Conservation (phyloP, 2,329 filamentous ascomycete species). For the Didymella arachidicola region DNA sequence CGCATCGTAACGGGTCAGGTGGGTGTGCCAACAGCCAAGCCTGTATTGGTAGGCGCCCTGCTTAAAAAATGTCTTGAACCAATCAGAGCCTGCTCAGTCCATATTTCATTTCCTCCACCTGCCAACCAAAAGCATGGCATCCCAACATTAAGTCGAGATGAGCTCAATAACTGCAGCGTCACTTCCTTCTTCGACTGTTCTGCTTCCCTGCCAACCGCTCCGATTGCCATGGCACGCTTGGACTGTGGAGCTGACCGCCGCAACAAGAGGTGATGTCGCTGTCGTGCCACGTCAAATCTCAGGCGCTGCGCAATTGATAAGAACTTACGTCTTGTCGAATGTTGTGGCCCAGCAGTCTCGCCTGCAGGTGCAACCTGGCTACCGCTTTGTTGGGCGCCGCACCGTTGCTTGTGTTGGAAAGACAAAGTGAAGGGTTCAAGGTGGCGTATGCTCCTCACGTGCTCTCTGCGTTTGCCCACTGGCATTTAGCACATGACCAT, state of each 20-base stretch:
- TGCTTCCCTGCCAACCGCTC: conserved; percentile 24
- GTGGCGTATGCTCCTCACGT: conserved; percentile 5
- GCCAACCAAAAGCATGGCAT: conserved; percentile 32
- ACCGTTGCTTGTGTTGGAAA: conserved; percentile 11
- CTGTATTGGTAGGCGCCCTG: conserved; percentile 30
- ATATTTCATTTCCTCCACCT: conserved; percentile 41
- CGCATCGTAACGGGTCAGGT: conserved; percentile 3
- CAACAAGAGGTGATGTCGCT: conserved; percentile 14
- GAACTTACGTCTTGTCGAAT: conserved; percentile 5
- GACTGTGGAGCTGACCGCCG: conserved; percentile 21
- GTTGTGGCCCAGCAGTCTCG: conserved; percentile 11
- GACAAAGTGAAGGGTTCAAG: conserved; percentile 1
- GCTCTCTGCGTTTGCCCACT: neutral
- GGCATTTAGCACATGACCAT: neutral
- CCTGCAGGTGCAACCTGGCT: neutral
- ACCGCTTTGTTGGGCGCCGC: conserved; percentile 12
- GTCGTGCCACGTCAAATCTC: conserved; percentile 21
- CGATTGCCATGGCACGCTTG: conserved; percentile 22
- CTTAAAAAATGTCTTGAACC: conserved; percentile 28
- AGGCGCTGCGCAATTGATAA: conserved; percentile 13
- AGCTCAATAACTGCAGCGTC: conserved; percentile 34
- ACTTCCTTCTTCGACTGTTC: conserved; percentile 21
- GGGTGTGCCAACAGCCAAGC: conserved; percentile 19
- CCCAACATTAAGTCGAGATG: conserved; percentile 29
- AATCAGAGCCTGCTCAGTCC: conserved; percentile 30